These are phyloP conservation scores for Coelastrella sp. DNA, from an alignment of 139 green algal species.

Conservation along the genomic window DNA sequence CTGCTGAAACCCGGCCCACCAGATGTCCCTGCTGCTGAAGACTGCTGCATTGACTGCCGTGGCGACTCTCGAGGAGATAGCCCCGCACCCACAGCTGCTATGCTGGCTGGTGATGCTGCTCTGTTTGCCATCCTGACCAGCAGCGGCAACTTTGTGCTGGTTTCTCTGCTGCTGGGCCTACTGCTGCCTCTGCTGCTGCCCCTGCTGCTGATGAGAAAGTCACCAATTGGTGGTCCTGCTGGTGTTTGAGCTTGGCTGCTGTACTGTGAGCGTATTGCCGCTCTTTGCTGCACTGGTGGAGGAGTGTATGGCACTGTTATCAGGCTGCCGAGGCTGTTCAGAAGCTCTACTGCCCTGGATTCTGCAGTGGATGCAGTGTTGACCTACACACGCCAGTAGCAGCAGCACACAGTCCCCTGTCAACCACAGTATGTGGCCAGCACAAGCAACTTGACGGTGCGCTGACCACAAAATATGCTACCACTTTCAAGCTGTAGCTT, in stretches of 20 bases:
- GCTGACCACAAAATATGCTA: neutral
- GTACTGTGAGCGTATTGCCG: neutral
- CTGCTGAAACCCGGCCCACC: neutral
- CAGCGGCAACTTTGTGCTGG: neutral
- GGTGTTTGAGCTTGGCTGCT: neutral
- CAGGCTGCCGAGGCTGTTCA: neutral
- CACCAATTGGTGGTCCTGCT: neutral
- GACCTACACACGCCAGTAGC: neutral
- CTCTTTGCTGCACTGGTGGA: neutral
- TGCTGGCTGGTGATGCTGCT: neutral
- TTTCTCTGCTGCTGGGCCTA: neutral
- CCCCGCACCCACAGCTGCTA: neutral
- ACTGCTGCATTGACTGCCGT: neutral
- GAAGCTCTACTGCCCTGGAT: conserved; percentile 1
- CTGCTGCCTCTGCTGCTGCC: conserved; percentile 1
- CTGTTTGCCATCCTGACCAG: neutral
- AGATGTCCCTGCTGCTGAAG: neutral
- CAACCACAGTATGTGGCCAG: too few relatives aligned
- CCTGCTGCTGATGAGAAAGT: neutral
- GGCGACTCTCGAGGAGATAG: neutral
- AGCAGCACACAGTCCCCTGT: neutral
- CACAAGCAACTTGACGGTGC: neutral
- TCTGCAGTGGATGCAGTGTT: neutral
- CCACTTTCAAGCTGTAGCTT: too few relatives aligned
- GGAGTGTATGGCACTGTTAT: conserved; percentile 15